These are phyloP conservation scores for Cutaneotrichosporon cavernicola DNA, from an alignment of 1,284 basidiomycete genomes.

Conservation along the genomic window DNA sequence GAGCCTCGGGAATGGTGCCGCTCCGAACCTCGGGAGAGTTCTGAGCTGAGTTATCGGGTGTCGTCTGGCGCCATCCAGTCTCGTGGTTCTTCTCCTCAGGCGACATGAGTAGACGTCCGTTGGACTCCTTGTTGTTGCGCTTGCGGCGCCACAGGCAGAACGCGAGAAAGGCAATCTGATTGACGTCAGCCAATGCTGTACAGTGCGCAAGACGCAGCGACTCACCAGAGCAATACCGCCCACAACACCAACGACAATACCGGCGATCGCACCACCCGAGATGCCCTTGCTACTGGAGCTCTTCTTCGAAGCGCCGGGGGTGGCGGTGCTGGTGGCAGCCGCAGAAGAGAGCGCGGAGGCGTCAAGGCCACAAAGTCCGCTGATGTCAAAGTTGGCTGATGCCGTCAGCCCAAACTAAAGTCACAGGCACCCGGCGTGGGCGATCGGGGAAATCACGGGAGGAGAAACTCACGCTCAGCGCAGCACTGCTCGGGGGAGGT, in stretches of 20 bases:
- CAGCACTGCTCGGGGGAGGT: conserved; percentile 43
- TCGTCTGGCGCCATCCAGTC: neutral
- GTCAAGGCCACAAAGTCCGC: conserved; percentile 36
- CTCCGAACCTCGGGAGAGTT: conserved; percentile 11
- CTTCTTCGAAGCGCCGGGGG: conserved; percentile 20
- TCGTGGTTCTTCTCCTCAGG: conserved; percentile 6
- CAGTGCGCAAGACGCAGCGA: neutral
- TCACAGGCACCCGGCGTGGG: neutral
- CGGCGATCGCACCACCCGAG: conserved; percentile 44
- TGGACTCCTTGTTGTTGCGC: conserved; percentile 7
- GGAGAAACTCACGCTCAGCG: conserved; percentile 29
- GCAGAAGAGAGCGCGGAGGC: conserved; percentile 23
- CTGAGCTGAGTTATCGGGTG: neutral
- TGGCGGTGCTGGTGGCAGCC: conserved; percentile 21
- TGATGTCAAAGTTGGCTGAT: conserved; percentile 31
- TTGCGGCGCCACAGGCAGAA: conserved; percentile 33
- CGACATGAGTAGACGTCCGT: conserved; percentile 9
- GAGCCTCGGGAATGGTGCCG: neutral
- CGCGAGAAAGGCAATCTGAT: conserved; percentile 37
- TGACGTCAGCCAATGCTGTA: conserved; percentile 16
- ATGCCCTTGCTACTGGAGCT: conserved; percentile 20
- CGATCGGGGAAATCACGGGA: neutral
- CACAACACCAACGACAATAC: conserved; percentile 47
- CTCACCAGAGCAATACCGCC: conserved; percentile 38
- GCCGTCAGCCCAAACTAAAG: conserved; percentile 5